These are phyloP conservation scores for Tylopilus sp. DNA, from an alignment of 1,284 basidiomycete species.

Conservation along the genomic window DNA sequence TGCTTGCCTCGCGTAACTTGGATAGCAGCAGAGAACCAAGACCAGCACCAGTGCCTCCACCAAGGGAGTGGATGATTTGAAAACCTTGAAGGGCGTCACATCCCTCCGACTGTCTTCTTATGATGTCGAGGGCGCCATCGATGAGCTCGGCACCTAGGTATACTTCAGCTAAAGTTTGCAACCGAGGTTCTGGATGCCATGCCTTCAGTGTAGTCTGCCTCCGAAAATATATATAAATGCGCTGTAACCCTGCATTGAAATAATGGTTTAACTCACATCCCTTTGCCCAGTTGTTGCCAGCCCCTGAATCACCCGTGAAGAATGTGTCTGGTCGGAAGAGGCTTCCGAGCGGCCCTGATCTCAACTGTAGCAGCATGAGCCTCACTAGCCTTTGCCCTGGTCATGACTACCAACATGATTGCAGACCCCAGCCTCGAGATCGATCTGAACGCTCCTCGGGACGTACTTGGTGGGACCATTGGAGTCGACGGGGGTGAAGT, in stretches of 20 bases:
- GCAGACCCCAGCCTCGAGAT: slow-evolving; percentile 88
- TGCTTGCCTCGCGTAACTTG: slow-evolving; percentile 72
- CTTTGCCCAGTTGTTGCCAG: slow-evolving; percentile 93
- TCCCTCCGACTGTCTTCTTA: slow-evolving; percentile 71
- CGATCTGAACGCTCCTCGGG: slow-evolving; percentile 89
- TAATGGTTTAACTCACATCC: slow-evolving; percentile 55
- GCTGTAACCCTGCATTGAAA: not conserved
- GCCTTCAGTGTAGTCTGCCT: slow-evolving; percentile 82
- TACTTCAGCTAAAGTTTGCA: not conserved
- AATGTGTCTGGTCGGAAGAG: slow-evolving; percentile 91
- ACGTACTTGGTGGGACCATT: slow-evolving; percentile 65
- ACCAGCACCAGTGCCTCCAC: slow-evolving; percentile 89
- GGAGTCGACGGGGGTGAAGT: slow-evolving; percentile 61
- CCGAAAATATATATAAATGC: slow-evolving; percentile 23
- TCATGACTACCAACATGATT: slow-evolving; percentile 50
- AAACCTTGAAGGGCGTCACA: slow-evolving; percentile 92
- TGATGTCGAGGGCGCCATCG: slow-evolving; percentile 73
- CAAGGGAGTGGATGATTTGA: slow-evolving; percentile 88
- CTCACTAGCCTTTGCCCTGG: not conserved
- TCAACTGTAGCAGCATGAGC: slow-evolving; percentile 43
- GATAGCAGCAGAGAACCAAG: slow-evolving; percentile 78
- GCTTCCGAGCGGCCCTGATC: slow-evolving; percentile 61
- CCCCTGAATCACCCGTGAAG: slow-evolving; percentile 67
- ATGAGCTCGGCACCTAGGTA: slow-evolving; percentile 81
- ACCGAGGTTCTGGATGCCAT: slow-evolving; percentile 6